A percentile compares a stretch with the other conserved stretches of the same genome.
These are phyloP conservation scores for Alternaria arbusti DNA, from an alignment of 2,329 filamentous ascomycete genomes.

Conservation along the genomic window DNA sequence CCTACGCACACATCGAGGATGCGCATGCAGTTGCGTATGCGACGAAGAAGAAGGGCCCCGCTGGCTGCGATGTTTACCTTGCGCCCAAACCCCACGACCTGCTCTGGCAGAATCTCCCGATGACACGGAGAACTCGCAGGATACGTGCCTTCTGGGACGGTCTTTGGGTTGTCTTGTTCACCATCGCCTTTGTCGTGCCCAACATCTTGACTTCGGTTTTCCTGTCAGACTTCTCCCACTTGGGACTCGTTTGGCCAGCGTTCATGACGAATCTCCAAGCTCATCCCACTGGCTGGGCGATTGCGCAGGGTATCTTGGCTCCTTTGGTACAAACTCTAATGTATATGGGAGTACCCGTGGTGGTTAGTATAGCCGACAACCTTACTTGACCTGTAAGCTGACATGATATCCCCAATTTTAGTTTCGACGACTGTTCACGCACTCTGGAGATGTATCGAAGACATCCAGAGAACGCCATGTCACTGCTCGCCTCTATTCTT, in stretches of 20 bases:
- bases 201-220: constrained; percentile 96
- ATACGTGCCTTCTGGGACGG: constrained; percentile 80
- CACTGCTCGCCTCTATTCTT: constrained; percentile 87
- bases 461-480: constrained; percentile 87
- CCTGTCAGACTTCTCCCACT: constrained; percentile 80
- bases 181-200: constrained; percentile 83
- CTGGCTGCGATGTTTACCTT: constrained; percentile 75
- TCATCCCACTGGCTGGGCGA: constrained; percentile 75
- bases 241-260: constrained; percentile 79
- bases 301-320: constrained; percentile 89
- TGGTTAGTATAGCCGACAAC: constrained; percentile 46
- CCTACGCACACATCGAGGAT: constrained; percentile 84
- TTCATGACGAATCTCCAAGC: constrained; percentile 71
- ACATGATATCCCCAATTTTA: background rate
- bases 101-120: constrained; percentile 90
- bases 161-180: constrained; percentile 81
- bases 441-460: constrained; percentile 88
- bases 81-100: constrained; percentile 90
- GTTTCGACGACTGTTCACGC: constrained; percentile 83
- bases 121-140: constrained; percentile 70
- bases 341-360: constrained; percentile 83
- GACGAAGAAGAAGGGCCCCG: constrained; percentile 77
- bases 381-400: background rate
- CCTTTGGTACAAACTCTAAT: constrained; percentile 85
- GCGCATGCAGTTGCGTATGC: constrained; percentile 83